phyloP scores from a whole-genome alignment of 2,329 filamentous ascomycete genomes.

The Fusarium mexicanum region DNA sequence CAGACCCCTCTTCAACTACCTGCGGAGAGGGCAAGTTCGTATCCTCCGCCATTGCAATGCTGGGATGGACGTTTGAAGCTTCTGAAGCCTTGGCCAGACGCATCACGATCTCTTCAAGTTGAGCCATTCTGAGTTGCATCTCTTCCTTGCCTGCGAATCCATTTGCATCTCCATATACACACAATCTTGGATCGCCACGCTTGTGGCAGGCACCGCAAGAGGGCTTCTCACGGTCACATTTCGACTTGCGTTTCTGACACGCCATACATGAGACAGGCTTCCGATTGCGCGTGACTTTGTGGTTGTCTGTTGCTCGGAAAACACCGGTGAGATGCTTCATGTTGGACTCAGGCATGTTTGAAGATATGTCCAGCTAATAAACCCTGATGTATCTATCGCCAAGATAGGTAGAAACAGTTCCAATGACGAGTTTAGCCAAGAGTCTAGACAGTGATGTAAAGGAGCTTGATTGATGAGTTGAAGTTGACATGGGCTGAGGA shows the following conservation, averaged over 20 bases:
- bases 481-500: background rate
- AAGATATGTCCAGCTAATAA: background rate
- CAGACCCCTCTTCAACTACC: slow-evolving; percentile 12
- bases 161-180: slow-evolving; percentile 45
- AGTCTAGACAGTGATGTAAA: background rate
- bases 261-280: slow-evolving; percentile 54
- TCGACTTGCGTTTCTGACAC: slow-evolving; percentile 56
- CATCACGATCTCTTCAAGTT: slow-evolving; percentile 55
- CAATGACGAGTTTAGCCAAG: background rate
- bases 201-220: slow-evolving; percentile 52
- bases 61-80: background rate
- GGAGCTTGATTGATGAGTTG: background rate
- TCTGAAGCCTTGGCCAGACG: slow-evolving; percentile 43
- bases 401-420: background rate
- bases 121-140: slow-evolving; percentile 52
- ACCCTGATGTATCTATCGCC: background rate
- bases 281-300: slow-evolving; percentile 52
- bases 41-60: background rate
- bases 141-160: slow-evolving; percentile 43
- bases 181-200: slow-evolving; percentile 48
- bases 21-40: background rate
- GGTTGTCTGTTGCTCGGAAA: slow-evolving; percentile 50
- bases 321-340: slow-evolving; percentile 45
- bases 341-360: slow-evolving; percentile 37
- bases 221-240: slow-evolving; percentile 54